A percentile compares a stretch with the other conserved stretches of the same genome.
These are phyloP conservation scores for Avena eriantha DNA, from an alignment of 176 grass and related monocot genomes.

Conservation along the genomic window DNA sequence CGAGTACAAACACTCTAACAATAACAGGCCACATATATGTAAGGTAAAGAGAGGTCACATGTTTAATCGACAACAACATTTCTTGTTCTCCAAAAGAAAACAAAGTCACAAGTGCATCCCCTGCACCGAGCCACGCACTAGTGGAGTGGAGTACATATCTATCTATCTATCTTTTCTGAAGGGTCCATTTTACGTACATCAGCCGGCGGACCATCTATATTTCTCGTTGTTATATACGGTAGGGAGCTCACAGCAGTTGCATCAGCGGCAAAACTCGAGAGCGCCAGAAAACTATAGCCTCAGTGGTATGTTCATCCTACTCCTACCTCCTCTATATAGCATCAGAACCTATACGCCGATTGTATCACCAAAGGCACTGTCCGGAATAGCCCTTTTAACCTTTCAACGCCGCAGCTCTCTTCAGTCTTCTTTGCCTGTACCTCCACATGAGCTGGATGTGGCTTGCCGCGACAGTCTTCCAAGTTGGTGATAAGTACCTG, in stretches of 20 bases:
- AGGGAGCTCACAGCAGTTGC: not conserved
- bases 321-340: not conserved
- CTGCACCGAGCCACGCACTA: not conserved
- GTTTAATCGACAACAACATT: not conserved
- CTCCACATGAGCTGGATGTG: slow-evolving; percentile 82
- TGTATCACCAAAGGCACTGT: too few species aligned
- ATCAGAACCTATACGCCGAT: not conserved
- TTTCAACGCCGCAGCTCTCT: slow-evolving; percentile 41
- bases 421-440: slow-evolving; percentile 57
- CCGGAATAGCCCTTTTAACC: not conserved
- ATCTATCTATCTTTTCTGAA: not conserved
- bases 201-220: too few species aligned
- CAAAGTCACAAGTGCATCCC: too few species aligned
- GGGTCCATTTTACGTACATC: not conserved
- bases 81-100: not conserved
- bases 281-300: not conserved
- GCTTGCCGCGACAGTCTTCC: slow-evolving; percentile 68
- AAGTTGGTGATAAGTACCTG: slow-evolving; percentile 84
- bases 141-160: not conserved
- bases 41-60: not conserved
- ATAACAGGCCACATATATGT: not conserved
- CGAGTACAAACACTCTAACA: not conserved
- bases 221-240: not conserved
- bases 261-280: not conserved
- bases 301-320: not conserved